Evolutionary conservation across 2,329 filamentous ascomycete species (phyloP), one percentile per base, ranked within the genome.

Genomic region (Periglandula ipomoeae): DNA sequence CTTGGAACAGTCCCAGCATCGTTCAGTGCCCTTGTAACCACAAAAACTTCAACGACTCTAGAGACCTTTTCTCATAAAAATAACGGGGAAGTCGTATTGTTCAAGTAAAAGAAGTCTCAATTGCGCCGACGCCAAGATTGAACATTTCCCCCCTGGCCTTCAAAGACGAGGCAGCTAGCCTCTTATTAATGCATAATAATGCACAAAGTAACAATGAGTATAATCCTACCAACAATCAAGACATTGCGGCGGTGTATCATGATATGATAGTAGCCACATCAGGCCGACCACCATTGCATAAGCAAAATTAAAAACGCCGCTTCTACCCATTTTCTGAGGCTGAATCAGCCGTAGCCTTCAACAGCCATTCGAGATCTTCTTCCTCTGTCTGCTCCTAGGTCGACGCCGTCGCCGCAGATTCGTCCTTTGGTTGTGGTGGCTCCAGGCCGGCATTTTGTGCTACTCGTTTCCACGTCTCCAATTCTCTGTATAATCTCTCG

Each of bases 391-490:
- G 32, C 40, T 54, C 55, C 61, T 64, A 65, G 53, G 55, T 62
- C 44, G 62, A 59, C 37, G 55, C 43, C 39, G 59, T 52, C 42
- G 55, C 49, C 45, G 52, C 40, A 42, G 60, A 52, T 54, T 69
- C 66, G 46, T 68, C 66, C 53, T 66, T 67, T 34, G 66, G 66
- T 47, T 66, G 66, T 23, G 64, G 66, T 27, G 66, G 65, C 54
- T 70, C 68, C 26, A 84, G 65, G 24, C 81, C 81, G 11, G 78
- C 77, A 46, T 72, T 77, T 58, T 82, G 78, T 17, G 78, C 80
- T 27, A 80, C 72, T 56, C 82, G 79, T 72, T 89, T 90, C 83
- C 87, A 91, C 42, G 81, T 83, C 62, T 89, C 84, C 45, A 85
- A 75, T 63, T 91, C 87, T 46, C 84, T 75, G 73, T 87, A 90